A percentile compares a stretch with the other conserved stretches of the same genome.
These are phyloP conservation scores for Mikania micrantha DNA, from an alignment of 129 eudicot genomes.

Conservation along the genomic window DNA sequence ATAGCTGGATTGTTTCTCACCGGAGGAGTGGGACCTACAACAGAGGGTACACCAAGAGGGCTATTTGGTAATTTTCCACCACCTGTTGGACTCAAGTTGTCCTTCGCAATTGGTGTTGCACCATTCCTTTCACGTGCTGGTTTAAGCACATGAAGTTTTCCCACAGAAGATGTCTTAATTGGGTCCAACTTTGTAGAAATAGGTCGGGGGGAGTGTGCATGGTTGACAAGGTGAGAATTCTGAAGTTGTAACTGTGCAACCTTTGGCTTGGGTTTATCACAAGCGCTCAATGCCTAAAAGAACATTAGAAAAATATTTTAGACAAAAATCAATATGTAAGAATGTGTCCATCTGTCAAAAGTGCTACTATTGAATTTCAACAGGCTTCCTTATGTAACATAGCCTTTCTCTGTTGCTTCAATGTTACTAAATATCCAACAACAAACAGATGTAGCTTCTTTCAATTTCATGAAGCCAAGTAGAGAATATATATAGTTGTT, in stretches of 20 bases:
- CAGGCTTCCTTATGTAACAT: not conserved
- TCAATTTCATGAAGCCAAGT: not conserved
- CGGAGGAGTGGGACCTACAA: constrained; percentile 40
- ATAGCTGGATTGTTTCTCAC: constrained; percentile 19
- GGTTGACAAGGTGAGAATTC: constrained; percentile 19
- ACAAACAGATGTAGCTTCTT: not conserved
- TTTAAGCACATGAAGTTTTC: constrained; percentile 73
- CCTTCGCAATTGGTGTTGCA: constrained; percentile 42
- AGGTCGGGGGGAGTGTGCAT: constrained; percentile 49
- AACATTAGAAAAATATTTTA: not conserved
- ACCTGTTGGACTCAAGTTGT: constrained; percentile 49
- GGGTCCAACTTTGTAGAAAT: constrained; percentile 37
- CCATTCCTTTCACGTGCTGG: constrained; percentile 73
- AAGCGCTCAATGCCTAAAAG: constrained; percentile 44
- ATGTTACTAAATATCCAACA: not conserved
- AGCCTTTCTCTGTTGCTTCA: not conserved
- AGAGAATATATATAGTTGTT: not conserved
- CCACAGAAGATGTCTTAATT: constrained; percentile 42
- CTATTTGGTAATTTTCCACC: constrained; percentile 33
- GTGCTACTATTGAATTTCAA: not conserved
- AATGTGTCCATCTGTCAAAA: not conserved
- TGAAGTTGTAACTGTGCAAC: constrained; percentile 46
- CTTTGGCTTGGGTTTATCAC: constrained; percentile 64
- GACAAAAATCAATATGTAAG: not conserved
- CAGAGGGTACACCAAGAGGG: constrained; percentile 35